phyloP scores from a whole-genome alignment of 148 eudicot species.

The Fagopyrum tataricum region DNA sequence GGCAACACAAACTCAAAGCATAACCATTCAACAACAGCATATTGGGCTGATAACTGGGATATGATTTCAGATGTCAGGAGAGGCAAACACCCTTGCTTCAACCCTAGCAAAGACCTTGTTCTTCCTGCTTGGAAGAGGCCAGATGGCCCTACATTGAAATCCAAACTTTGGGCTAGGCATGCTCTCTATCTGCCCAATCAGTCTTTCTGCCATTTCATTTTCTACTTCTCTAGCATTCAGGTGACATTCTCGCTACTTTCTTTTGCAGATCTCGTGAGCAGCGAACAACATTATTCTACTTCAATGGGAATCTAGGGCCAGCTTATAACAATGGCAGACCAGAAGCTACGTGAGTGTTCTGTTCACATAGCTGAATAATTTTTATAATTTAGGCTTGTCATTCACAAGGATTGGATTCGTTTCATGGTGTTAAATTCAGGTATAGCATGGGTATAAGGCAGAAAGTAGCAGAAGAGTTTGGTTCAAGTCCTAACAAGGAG shows the following conservation, averaged over 20 bases:
- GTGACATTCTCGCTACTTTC: background rate
- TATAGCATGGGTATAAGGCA: slow-evolving; percentile 99
- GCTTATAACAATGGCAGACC: slow-evolving; percentile 85
- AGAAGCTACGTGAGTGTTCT: slow-evolving; percentile 62
- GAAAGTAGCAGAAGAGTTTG: slow-evolving; percentile 78
- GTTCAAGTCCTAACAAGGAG: slow-evolving; percentile 66
- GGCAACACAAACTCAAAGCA: slow-evolving; percentile 93
- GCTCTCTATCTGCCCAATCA: background rate
- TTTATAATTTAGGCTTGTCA: background rate
- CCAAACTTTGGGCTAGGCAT: slow-evolving; percentile 80
- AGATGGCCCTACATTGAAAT: slow-evolving; percentile 45
- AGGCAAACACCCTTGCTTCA: slow-evolving; percentile 90
- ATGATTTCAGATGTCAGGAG: slow-evolving; percentile 55
- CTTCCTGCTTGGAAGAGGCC: slow-evolving; percentile 97
- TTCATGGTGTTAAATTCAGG: slow-evolving; percentile 30
- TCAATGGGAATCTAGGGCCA: slow-evolving; percentile 91
- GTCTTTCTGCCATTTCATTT: background rate
- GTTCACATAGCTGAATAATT: background rate
- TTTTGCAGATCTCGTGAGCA: slow-evolving; percentile 69
- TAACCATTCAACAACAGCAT: slow-evolving; percentile 89
- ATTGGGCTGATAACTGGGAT: slow-evolving; percentile 88
- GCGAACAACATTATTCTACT: slow-evolving; percentile 68
- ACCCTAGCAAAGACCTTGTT: slow-evolving; percentile 87
- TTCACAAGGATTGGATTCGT: background rate
- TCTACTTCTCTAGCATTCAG: background rate